Evolutionary conservation across 2,329 filamentous ascomycete species (phyloP).

Genomic region (Clarireedia monteithiana): DNA sequence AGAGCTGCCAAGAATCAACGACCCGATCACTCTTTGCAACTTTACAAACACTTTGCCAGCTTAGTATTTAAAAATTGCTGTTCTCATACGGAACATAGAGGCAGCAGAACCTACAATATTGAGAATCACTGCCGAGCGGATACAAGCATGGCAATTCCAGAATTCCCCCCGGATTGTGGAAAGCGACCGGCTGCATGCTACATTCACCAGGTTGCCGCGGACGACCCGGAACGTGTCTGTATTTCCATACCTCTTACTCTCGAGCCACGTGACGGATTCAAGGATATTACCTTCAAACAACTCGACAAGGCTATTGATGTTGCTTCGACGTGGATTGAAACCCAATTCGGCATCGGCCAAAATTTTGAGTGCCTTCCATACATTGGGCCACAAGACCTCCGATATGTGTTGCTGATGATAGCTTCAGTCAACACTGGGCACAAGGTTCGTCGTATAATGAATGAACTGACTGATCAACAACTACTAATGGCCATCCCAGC

Average conservation of each 20-base stretch:
- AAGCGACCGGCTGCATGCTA: not conserved
- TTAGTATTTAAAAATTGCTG: no score
- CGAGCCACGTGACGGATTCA: conserved; percentile 7
- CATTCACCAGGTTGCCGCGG: not conserved
- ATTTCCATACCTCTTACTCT: not conserved
- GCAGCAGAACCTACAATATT: no score
- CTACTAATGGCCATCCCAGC: not conserved
- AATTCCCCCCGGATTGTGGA: not conserved
- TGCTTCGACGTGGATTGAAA: conserved; percentile 12
- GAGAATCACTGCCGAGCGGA: no score
- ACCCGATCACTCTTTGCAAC: no score
- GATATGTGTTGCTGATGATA: not conserved
- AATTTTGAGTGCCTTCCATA: conserved; percentile 36
- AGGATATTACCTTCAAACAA: conserved; percentile 9
- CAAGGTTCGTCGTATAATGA: not conserved
- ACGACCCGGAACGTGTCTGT: conserved; percentile 1
- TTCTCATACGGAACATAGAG: no score
- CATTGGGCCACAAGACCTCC: conserved; percentile 28
- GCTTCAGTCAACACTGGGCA: conserved; percentile 6
- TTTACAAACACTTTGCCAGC: no score
- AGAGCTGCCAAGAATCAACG: no score
- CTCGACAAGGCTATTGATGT: conserved; percentile 18
- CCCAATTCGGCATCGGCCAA: conserved; percentile 1
- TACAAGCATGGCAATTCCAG: no score
- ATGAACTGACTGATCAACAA: not conserved